Percentiles rank a stretch among this genome's conserved stretches.
phyloP scores from a whole-genome alignment of 1,284 basidiomycete genomes.

The Anthracocystis setariae region DNA sequence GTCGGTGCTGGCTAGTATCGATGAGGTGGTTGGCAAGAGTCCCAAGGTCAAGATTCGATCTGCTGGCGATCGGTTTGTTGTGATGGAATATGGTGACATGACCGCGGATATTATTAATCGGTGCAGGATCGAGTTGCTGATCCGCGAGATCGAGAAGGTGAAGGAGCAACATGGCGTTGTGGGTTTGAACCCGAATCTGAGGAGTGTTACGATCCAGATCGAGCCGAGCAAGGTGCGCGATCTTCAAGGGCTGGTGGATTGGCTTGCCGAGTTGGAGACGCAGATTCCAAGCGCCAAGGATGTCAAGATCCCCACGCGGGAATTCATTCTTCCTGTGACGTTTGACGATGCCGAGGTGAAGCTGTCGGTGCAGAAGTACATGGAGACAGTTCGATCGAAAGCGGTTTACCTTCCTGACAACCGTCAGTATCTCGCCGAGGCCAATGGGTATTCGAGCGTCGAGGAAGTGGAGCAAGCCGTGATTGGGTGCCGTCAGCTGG shows the following conservation, averaged over 20 bases:
- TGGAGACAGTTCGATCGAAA: constrained; percentile 72
- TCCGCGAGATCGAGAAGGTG: constrained; percentile 65
- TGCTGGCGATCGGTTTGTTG: constrained; percentile 26
- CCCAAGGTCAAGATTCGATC: constrained; percentile 28
- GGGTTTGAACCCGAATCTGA: constrained; percentile 21
- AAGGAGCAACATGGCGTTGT: constrained; percentile 68
- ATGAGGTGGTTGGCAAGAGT: constrained; percentile 9
- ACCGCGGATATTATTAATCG: constrained; percentile 65
- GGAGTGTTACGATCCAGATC: constrained; percentile 71
- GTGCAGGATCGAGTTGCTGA: constrained; percentile 71
- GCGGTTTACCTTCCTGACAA: constrained; percentile 78
- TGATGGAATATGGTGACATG: constrained; percentile 41
- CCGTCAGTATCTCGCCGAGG: constrained; percentile 75
- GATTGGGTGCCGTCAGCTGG: constrained; percentile 55
- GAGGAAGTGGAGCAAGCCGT: constrained; percentile 65
- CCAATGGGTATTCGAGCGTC: constrained; percentile 72
- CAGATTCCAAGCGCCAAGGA: constrained; percentile 70
- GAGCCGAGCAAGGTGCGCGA: constrained; percentile 70
- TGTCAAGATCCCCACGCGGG: constrained; percentile 62
- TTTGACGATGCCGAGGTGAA: constrained; percentile 75
- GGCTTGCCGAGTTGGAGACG: constrained; percentile 69
- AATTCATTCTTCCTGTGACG: constrained; percentile 72
- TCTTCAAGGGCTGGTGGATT: constrained; percentile 69
- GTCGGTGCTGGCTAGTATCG: constrained; percentile 13
- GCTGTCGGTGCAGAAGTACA: constrained; percentile 74